These are phyloP conservation scores for Paecilomyces sp. DNA, from an alignment of 2,329 filamentous ascomycete genomes.

Conservation along the genomic window DNA sequence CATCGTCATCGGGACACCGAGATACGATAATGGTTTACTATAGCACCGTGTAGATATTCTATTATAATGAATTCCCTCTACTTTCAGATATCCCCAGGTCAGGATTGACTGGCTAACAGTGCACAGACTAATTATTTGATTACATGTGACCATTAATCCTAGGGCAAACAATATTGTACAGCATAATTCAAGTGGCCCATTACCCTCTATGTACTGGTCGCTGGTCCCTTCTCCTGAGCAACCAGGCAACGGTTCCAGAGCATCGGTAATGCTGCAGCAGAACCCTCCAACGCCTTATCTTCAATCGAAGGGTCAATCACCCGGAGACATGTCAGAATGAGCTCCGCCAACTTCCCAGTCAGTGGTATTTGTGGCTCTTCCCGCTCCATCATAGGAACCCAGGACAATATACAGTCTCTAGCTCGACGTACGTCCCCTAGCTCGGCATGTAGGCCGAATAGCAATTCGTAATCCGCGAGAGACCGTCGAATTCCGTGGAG, in stretches of 20 bases:
- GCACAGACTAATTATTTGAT: too few species aligned
- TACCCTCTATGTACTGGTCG: neutral
- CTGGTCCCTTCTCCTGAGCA: slow-evolving; percentile 10
- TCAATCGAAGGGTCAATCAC: slow-evolving; percentile 49
- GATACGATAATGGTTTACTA: too few species aligned
- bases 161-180: too few species aligned
- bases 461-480: slow-evolving; percentile 47
- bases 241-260: slow-evolving; percentile 4
- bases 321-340: slow-evolving; percentile 49
- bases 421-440: slow-evolving; percentile 38
- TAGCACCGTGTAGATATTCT: too few species aligned
- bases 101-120: too few species aligned
- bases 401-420: slow-evolving; percentile 44
- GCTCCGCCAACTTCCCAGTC: slow-evolving; percentile 36
- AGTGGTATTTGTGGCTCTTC: slow-evolving; percentile 47
- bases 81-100: too few species aligned
- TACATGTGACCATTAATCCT: too few species aligned
- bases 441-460: slow-evolving; percentile 45
- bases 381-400: slow-evolving; percentile 52
- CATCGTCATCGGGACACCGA: slow-evolving; percentile 1
- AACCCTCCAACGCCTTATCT: slow-evolving; percentile 13
- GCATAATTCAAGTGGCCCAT: too few species aligned
- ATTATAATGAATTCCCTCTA: too few species aligned
- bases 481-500: slow-evolving; percentile 45
- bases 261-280: slow-evolving; percentile 3